phyloP scores from a whole-genome alignment of 1,284 basidiomycete genomes.

The Caloboletus inedulis region DNA sequence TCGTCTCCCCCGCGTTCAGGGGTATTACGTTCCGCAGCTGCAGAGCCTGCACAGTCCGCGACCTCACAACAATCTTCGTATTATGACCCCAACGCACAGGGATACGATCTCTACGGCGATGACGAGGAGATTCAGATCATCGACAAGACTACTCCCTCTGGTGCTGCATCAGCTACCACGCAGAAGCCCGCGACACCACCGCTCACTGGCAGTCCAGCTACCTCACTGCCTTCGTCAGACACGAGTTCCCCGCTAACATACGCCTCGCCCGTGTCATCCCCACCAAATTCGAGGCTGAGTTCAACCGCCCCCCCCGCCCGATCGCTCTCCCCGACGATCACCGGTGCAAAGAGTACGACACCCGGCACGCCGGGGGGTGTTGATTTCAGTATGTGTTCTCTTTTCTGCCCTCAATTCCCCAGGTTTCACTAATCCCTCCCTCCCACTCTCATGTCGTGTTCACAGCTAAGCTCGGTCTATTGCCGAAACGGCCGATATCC shows the following conservation, averaged over 20 bases:
- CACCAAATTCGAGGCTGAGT: background rate
- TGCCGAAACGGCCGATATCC: slow-evolving; percentile 72
- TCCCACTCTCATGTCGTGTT: background rate
- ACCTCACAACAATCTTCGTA: slow-evolving; percentile 31
- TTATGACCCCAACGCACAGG: slow-evolving; percentile 38
- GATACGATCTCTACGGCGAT: slow-evolving; percentile 29
- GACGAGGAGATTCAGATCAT: slow-evolving; percentile 18
- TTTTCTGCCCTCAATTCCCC: no score
- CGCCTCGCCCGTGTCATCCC: slow-evolving; percentile 6
- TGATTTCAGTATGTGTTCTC: slow-evolving; percentile 27
- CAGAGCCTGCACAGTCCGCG: background rate
- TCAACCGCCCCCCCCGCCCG: slow-evolving; percentile 2
- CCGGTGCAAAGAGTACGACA: background rate
- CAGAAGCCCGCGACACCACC: background rate
- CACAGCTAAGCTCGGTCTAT: slow-evolving; percentile 57
- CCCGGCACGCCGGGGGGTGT: slow-evolving; percentile 17
- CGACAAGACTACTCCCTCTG: slow-evolving; percentile 4
- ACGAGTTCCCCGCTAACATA: slow-evolving; percentile 11
- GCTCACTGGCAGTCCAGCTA: background rate
- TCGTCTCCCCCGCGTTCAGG: slow-evolving; percentile 20
- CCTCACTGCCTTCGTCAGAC: background rate
- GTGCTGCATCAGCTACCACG: background rate
- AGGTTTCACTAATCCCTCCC: background rate
- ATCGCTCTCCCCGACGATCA: slow-evolving; percentile 13
- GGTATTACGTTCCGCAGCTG: background rate